phyloP scores from a whole-genome alignment of 2,329 filamentous ascomycete species.

The Penicillium palitans region DNA sequence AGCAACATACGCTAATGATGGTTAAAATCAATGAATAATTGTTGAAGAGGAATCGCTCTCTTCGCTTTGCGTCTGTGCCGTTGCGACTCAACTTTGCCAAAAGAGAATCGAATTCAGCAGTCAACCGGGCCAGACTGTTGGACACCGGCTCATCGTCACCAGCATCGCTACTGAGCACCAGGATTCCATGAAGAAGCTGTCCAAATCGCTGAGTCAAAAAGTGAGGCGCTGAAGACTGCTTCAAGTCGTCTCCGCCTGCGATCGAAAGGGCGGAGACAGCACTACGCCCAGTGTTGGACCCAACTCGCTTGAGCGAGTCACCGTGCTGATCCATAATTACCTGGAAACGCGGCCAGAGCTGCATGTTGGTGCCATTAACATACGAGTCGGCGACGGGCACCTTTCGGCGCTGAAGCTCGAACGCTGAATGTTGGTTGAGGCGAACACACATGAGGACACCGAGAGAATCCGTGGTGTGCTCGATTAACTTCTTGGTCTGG shows the following conservation, averaged over 20 bases:
- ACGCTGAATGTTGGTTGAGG: conserved; percentile 89
- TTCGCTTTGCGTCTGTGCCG: conserved; percentile 72
- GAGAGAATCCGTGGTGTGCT: conserved; percentile 77
- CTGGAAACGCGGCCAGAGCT: conserved; percentile 94
- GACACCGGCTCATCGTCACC: conserved; percentile 92
- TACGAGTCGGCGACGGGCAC: conserved; percentile 87
- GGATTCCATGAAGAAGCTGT: conserved; percentile 81
- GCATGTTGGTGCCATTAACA: conserved; percentile 92
- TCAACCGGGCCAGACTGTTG: conserved; percentile 73
- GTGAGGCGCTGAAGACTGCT: conserved; percentile 68
- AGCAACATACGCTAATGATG: conserved; percentile 68
- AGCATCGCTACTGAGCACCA: conserved; percentile 81
- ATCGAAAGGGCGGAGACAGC: conserved; percentile 55
- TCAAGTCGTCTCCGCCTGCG: conserved; percentile 50
- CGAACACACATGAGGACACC: conserved; percentile 89
- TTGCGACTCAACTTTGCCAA: conserved; percentile 77
- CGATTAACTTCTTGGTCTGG: conserved; percentile 73
- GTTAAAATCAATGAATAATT: conserved; percentile 95
- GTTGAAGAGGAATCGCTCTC: conserved; percentile 86
- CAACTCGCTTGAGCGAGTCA: conserved; percentile 72
- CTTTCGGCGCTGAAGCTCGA: conserved; percentile 87
- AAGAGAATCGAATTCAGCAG: conserved; percentile 80
- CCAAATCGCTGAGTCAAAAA: conserved; percentile 93
- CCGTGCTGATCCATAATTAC: conserved; percentile 90
- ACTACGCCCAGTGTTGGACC: conserved; percentile 49